These are phyloP conservation scores for Picocystis salinarum DNA, from an alignment of 139 green algal species.

Conservation along the genomic window DNA sequence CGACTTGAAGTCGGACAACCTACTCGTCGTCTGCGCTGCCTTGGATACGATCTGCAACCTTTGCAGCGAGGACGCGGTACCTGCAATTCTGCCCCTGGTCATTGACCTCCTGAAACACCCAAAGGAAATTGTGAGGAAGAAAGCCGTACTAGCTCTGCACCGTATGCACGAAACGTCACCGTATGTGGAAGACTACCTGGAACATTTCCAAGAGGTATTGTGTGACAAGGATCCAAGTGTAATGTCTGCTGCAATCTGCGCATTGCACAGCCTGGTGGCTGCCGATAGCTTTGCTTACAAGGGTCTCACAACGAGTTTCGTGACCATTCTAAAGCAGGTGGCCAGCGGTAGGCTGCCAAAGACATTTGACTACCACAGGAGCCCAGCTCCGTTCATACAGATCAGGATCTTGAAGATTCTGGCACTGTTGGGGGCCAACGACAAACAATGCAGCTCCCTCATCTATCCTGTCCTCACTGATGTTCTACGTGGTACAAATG, in stretches of 20 bases:
- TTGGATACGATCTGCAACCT: slow-evolving; percentile 47
- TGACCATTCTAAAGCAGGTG: slow-evolving; percentile 88
- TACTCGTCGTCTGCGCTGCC: slow-evolving; percentile 48
- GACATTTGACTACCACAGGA: slow-evolving; percentile 80
- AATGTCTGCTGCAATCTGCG: slow-evolving; percentile 82
- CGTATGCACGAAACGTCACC: slow-evolving; percentile 37
- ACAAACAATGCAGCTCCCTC: slow-evolving; percentile 54
- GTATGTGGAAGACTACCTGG: slow-evolving; percentile 38
- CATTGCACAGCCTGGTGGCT: slow-evolving; percentile 50
- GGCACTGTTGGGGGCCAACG: slow-evolving; percentile 46
- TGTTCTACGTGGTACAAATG: slow-evolving; percentile 21
- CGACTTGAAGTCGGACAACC: slow-evolving; percentile 85
- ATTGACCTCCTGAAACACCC: slow-evolving; percentile 49
- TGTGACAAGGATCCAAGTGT: slow-evolving; percentile 73
- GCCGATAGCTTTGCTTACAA: slow-evolving; percentile 44
- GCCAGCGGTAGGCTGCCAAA: slow-evolving; percentile 72
- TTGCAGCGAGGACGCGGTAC: slow-evolving; percentile 64
- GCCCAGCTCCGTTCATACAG: slow-evolving; percentile 94
- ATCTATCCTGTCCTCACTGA: slow-evolving; percentile 68
- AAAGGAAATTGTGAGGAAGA: slow-evolving; percentile 77
- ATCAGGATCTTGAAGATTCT: slow-evolving; percentile 87
- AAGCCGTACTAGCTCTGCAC: slow-evolving; percentile 82
- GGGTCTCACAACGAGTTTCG: slow-evolving; percentile 74
- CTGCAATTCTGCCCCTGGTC: slow-evolving; percentile 53
- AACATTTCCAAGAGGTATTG: slow-evolving; percentile 17